Evolutionary conservation across 2,329 filamentous ascomycete genomes (phyloP).

Genomic region (Xylariaceae sp.): DNA sequence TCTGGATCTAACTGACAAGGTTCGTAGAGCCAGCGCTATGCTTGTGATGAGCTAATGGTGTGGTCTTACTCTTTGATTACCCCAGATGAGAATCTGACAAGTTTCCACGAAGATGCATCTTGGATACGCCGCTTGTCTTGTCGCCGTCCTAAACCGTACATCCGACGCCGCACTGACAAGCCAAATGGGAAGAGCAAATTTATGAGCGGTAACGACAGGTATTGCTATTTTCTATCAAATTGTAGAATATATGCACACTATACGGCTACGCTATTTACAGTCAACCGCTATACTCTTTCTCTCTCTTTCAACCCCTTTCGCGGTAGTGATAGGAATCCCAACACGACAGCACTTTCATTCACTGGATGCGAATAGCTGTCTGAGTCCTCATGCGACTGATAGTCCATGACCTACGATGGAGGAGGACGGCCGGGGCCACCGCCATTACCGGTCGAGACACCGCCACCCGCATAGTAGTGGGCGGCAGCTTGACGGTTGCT

Average conservation of each 20-base stretch:
- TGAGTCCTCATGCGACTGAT: not conserved
- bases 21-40: conserved; percentile 48
- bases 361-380: not conserved
- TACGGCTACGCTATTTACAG: not conserved
- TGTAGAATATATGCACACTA: not conserved
- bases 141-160: conserved; percentile 21
- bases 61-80: conserved; percentile 48
- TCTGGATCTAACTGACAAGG: conserved; percentile 54
- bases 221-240: conserved; percentile 6
- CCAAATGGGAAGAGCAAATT: too few species aligned
- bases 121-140: conserved; percentile 17
- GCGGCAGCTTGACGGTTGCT: conserved; percentile 29
- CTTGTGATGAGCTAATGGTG: conserved; percentile 43
- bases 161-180: conserved; percentile 22
- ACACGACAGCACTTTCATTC: not conserved
- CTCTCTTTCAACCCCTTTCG: not conserved
- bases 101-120: not conserved
- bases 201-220: conserved; percentile 12
- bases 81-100: not conserved
- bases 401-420: not conserved
- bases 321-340: not conserved
- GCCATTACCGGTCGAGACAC: conserved; percentile 30
- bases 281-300: not conserved
- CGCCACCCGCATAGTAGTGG: conserved; percentile 37
- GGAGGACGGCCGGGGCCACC: conserved; percentile 19